Evolutionary conservation across 2,329 filamentous ascomycete genomes (phyloP), one percentile per base, ranked within the genome.

Genomic region (Ophiostoma himal-ulmi): DNA sequence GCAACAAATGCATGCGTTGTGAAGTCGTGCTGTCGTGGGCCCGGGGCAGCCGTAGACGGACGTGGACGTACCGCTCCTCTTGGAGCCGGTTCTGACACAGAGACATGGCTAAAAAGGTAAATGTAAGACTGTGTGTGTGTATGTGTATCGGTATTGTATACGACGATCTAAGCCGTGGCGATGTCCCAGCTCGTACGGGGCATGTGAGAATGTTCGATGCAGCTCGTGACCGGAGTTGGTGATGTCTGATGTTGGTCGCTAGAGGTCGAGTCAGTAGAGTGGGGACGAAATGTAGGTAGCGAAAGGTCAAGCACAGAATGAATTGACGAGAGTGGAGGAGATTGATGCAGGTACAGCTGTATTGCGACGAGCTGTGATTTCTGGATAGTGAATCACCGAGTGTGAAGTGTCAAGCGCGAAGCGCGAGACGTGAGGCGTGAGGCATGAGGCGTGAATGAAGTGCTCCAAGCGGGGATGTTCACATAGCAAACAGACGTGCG

Each of bases 21-120:
- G 17, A 30, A 30, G 14, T 26, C 17, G 39, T 5, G 67, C 17
- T 48, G 44, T 5, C 39, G 22, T 30, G 44, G 2, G 36, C 10
- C 22, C 20, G 44, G 44, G 17, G n/a, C 8, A 22, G 52, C 52
- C n/a, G 10, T 11, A 14, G 36, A 20, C 22, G 30, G 3, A 67
- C 14, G 30, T 30, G 30, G 60, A 80, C 86, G 74, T 85, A 94
- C 92, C 93, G 85, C 83, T 97, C 93, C 81, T 96, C 93, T 74
- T 93, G 90, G 54, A 97, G 85, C 72, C 94, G 87, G 78, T 96
- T 96, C 77, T 91, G 88, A 78, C 93, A 97, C 69, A 98, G 86
- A 75, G 93, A 91, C 93, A 97, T 97, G 72, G 70, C 79, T 69
- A 4, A 17, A 4, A 62, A 13, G 57, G 57, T 17, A 13, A 36